Percentiles rank a stretch among this genome's conserved stretches.
These are phyloP conservation scores for Lasiosphaeris hirsuta DNA, from an alignment of 495 filamentous ascomycete genomes.

Conservation along the genomic window DNA sequence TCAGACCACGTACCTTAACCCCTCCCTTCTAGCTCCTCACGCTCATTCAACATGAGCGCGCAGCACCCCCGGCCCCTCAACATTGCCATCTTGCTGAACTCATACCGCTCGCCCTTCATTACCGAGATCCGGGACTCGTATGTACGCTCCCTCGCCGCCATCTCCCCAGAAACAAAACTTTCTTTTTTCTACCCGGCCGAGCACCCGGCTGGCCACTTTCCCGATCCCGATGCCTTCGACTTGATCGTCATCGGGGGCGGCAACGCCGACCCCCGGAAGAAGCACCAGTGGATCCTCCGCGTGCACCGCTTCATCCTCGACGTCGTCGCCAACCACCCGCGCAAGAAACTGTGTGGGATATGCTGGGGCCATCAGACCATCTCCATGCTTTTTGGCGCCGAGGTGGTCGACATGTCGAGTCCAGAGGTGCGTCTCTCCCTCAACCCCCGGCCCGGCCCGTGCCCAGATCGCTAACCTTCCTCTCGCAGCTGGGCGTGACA, in stretches of 20 bases:
- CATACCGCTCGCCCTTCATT: constrained; percentile 38
- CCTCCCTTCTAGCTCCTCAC: not conserved
- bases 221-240: constrained; percentile 43
- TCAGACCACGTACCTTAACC: too few relatives aligned
- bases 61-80: constrained; percentile 2
- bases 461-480: not conserved
- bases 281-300: constrained; percentile 42
- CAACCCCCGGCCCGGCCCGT: too few relatives aligned
- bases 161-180: constrained; percentile 27
- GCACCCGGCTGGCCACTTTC: constrained; percentile 24
- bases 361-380: constrained; percentile 52
- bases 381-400: constrained; percentile 39
- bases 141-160: constrained; percentile 32
- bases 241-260: constrained; percentile 47
- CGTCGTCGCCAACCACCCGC: constrained; percentile 32
- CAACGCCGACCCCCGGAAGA: constrained; percentile 44
- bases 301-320: constrained; percentile 41
- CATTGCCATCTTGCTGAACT: constrained; percentile 48
- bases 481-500: constrained; percentile 38
- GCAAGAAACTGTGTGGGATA: constrained; percentile 43
- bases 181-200: constrained; percentile 44
- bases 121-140: constrained; percentile 40
- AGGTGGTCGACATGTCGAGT: constrained; percentile 35
- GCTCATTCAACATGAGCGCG: constrained; percentile 15
- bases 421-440: constrained; percentile 33